A percentile compares a stretch with the other conserved stretches of the same genome.
These are phyloP conservation scores for Mycosarcoma mackinlayi DNA, from an alignment of 1,284 basidiomycete genomes.

Conservation along the genomic window DNA sequence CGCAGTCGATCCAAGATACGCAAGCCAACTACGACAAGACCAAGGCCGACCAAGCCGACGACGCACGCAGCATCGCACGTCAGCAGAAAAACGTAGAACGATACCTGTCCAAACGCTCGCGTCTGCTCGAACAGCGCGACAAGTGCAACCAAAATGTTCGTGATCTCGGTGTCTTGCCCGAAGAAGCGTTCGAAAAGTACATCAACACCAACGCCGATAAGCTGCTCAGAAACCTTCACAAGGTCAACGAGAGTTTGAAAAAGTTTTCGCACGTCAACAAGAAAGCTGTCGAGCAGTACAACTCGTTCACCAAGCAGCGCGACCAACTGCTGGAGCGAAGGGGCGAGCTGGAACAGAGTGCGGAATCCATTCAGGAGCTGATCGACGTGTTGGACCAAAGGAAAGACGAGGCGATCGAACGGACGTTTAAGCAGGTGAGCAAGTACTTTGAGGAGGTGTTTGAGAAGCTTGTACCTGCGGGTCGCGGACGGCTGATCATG, in stretches of 20 bases:
- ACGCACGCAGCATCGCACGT: constrained; percentile 82
- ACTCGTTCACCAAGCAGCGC: constrained; percentile 95
- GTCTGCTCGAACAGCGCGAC: constrained; percentile 84
- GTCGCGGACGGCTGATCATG: constrained; percentile 88
- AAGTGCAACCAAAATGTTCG: constrained; percentile 93
- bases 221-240: constrained; percentile 90
- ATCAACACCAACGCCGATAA: constrained; percentile 81
- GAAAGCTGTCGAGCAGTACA: constrained; percentile 98
- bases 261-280: constrained; percentile 99
- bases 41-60: constrained; percentile 84
- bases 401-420: constrained; percentile 97
- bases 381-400: constrained; percentile 93
- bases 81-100: constrained; percentile 95
- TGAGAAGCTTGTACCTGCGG: constrained; percentile 94
- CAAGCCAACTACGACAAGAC: constrained; percentile 78
- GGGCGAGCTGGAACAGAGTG: constrained; percentile 89
- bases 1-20: constrained; percentile 76
- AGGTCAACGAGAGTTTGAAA: constrained; percentile 89
- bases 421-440: constrained; percentile 97
- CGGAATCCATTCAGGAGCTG: constrained; percentile 89
- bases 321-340: constrained; percentile 87
- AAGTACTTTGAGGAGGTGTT: constrained; percentile 97
- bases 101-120: constrained; percentile 89
- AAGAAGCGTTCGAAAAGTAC: constrained; percentile 97
- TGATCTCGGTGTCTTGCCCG: constrained; percentile 93